Evolutionary conservation across 441 rosid species (phyloP), one percentile per base, ranked within the genome.

Genomic region (Adansonia rubrostipa): DNA sequence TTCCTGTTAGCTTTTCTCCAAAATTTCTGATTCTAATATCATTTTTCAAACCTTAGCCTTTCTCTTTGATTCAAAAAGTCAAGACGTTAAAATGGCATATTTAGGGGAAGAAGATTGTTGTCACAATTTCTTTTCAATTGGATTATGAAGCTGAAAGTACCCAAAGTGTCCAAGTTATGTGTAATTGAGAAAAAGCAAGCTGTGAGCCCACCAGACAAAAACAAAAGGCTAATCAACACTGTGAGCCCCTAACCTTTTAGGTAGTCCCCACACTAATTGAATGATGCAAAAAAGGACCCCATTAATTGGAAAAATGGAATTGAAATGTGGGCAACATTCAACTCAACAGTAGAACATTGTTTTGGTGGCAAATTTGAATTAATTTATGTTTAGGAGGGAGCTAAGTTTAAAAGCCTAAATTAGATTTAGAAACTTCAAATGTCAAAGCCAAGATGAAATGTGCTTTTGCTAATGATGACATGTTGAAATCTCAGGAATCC

Each of bases 31-130:
- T 74, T 71, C 70, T 71, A 24, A 0, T 6, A 6, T 60, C 70
- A 50, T 63, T 78, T 77, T 79, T 15, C 3, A 6, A 57, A 10
- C 73, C 45, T 53, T 17, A 47, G n/a, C 14, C 11, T 9, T 9
- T 1, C 15, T 1, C 67, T 57, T 82, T 44, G 64, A 58, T 82
- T 78, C 80, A 74, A 78, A 36, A 82, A 82, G 86, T 78, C 85
- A 84, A 86, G 74, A 50, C 40, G 68, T 22, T 73, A 79, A 20
- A 42, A 36, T 50, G 54, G 47, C 13, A 66, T 44, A 75, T 69
- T 33, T 45, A 58, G 60, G 53, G 40, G 22, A 63, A 54, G 53
- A 57, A 66, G 73, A 65, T 53, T 40, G 20, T 4, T 2, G 5
- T 74, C 42, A 40, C 45, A 2, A 4, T 8, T 5, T 45, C 68